Percentiles rank a stretch among this genome's conserved stretches.
phyloP scores from a whole-genome alignment of 2,329 filamentous ascomycete species.

The Venturia carpophila region DNA sequence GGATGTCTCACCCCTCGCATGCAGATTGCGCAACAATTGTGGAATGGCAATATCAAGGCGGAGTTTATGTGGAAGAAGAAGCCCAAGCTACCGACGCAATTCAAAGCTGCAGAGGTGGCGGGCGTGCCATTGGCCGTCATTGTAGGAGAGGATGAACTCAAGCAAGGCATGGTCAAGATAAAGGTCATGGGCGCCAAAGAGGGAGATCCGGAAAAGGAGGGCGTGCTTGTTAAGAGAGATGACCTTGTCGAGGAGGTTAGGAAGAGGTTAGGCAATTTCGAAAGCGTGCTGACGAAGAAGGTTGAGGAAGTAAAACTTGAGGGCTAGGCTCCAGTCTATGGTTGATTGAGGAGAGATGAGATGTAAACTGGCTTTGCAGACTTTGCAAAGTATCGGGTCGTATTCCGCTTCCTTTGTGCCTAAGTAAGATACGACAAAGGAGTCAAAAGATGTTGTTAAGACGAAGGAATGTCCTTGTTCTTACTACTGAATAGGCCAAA shows the following conservation, averaged over 20 bases:
- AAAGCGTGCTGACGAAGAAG: conserved; percentile 6
- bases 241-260: conserved; percentile 58
- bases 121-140: conserved; percentile 82
- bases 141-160: conserved; percentile 82
- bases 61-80: conserved; percentile 88
- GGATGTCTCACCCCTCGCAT: conserved; percentile 80
- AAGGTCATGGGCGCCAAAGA: conserved; percentile 77
- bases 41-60: conserved; percentile 85
- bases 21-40: conserved; percentile 65
- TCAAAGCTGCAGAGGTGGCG: conserved; percentile 76
- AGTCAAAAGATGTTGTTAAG: not conserved
- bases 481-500: not conserved
- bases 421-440: too few relatives aligned
- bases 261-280: conserved; percentile 33
- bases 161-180: conserved; percentile 68
- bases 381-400: not conserved
- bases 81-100: conserved; percentile 80
- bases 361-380: not conserved
- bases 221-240: conserved; percentile 60
- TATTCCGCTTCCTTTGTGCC: too few relatives aligned
- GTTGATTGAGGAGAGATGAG: not conserved
- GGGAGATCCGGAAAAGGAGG: conserved; percentile 85
- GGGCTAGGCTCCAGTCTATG: not conserved
- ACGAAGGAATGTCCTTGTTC: not conserved
- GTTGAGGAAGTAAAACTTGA: conserved; percentile 8